These are phyloP conservation scores for Immersiporthe knoxdaviesiana DNA, from an alignment of 2,329 filamentous ascomycete genomes.

Conservation along the genomic window DNA sequence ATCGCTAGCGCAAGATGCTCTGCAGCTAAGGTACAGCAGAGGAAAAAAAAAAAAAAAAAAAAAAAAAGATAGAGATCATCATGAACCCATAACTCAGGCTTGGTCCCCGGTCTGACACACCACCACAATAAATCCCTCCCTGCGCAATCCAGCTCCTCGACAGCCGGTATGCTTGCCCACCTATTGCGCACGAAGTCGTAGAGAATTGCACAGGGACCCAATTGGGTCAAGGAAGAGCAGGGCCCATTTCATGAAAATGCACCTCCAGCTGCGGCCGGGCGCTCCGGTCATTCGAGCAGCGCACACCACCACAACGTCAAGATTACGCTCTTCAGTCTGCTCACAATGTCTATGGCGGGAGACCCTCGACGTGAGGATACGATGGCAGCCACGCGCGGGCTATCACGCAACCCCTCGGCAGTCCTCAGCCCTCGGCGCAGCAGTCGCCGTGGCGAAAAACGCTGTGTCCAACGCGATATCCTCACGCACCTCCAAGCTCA, in stretches of 20 bases:
- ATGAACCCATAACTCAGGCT: slow-evolving; percentile 15
- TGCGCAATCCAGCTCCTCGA: not conserved
- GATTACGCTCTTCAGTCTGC: slow-evolving; percentile 44
- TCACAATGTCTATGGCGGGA: slow-evolving; percentile 43
- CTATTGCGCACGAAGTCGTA: slow-evolving; percentile 28
- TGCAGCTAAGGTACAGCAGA: slow-evolving; percentile 4
- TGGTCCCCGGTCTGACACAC: not conserved
- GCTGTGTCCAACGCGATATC: slow-evolving; percentile 71
- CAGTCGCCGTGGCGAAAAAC: slow-evolving; percentile 70
- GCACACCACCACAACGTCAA: slow-evolving; percentile 38
- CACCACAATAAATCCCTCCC: slow-evolving; percentile 15
- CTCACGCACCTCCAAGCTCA: slow-evolving; percentile 55
- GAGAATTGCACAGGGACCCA: slow-evolving; percentile 32
- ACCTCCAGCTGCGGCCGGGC: slow-evolving; percentile 58
- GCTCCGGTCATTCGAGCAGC: slow-evolving; percentile 53
- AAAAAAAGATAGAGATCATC: slow-evolving; percentile 29
- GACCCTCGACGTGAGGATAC: slow-evolving; percentile 40
- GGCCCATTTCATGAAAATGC: slow-evolving; percentile 39
- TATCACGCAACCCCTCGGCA: slow-evolving; percentile 52
- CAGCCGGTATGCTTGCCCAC: not conserved
- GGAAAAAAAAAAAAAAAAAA: slow-evolving; percentile 29
- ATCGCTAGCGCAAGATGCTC: slow-evolving; percentile 6
- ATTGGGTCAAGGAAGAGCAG: slow-evolving; percentile 38
- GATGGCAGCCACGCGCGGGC: slow-evolving; percentile 36
- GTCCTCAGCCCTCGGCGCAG: slow-evolving; percentile 74